Evolutionary conservation across 2,329 filamentous ascomycete genomes (phyloP), one percentile per base, ranked within the genome.

Genomic region (Huntiella abstrusa): DNA sequence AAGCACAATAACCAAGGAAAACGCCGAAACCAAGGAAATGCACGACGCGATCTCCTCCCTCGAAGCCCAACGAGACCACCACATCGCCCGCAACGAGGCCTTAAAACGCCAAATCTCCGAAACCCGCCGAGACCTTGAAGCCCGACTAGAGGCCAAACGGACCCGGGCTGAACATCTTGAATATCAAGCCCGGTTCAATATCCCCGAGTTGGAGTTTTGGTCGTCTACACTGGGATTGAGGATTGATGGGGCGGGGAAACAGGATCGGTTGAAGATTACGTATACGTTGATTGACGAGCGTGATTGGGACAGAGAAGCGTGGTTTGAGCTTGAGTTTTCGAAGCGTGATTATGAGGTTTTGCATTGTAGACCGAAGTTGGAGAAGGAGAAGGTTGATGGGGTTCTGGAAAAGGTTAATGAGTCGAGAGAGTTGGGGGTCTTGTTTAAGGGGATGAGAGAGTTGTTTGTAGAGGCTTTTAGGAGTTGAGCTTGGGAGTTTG

Each of bases 131-230:
- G 73, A 77, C 46, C 85, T 88, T 52, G 77, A 81, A 46, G 66
- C 72, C 28, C 71, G 75, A 36, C 64, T 82, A 16, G 78, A 79
- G n/a, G 77, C 80, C 10, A 82, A 86, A 62, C 69, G 76, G 44
- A 73, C 74, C 52, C 77, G 83, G 58, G 77, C 82, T 41, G 71
- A 75, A 51, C 77, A 84, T 54, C 68, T 93, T 34, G 84, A 92
- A 55, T 73, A 80, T 2, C 88, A 96, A 64, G 75, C 82, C 46
- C 75, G 85, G 33, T 83, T 88, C 62, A 96, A 98, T 62, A 74
- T 83, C 38, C 91, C 91, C 0, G 91, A 98, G 65, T 70, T 98
- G 40, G 83, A 87, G 54, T 96, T 96, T 59, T 98, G 91, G 91
- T 83, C 93, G 59, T 81, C 80, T 46, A 91, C 88, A 58, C 67